Evolutionary conservation across 805 yeast species (phyloP).

Genomic region (Ogataea kodamae): DNA sequence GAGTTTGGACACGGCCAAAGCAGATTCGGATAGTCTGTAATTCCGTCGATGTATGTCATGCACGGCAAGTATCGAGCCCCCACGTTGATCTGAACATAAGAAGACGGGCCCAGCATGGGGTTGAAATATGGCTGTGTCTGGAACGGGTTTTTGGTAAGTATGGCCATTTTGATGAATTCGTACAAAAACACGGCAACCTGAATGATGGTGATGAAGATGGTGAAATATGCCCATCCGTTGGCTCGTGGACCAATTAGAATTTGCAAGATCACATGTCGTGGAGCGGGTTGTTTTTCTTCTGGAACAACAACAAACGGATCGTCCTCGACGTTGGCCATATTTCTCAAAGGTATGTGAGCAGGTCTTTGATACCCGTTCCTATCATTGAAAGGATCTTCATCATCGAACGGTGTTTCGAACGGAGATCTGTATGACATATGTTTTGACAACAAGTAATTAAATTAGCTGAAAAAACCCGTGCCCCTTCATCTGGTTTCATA

Average conservation of each 20-base stretch:
- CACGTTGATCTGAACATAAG: conserved; percentile 60
- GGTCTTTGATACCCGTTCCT: conserved; percentile 1
- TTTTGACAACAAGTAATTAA: no score
- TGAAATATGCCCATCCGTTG: conserved; percentile 30
- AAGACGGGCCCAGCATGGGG: conserved; percentile 77
- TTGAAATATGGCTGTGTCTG: conserved; percentile 70
- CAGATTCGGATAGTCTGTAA: conserved; percentile 46
- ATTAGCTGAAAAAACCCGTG: no score
- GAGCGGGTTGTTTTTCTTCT: no score
- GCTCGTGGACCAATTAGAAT: conserved; percentile 18
- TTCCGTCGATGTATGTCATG: conserved; percentile 49
- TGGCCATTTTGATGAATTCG: conserved; percentile 55
- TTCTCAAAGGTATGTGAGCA: conserved; percentile 3
- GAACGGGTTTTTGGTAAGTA: conserved; percentile 58
- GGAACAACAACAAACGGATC: no score
- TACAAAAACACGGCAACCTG: conserved; percentile 58
- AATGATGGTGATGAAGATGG: conserved; percentile 36
- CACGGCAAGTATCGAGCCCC: conserved; percentile 74
- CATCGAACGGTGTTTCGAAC: conserved; percentile 4
- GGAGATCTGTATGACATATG: conserved; percentile 5
- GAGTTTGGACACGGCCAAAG: conserved; percentile 69
- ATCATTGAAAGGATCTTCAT: conserved; percentile 11
- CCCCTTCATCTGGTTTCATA: conserved; percentile 67
- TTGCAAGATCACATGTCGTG: not conserved
- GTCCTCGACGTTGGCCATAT: no score